Percentiles rank a stretch among this genome's conserved stretches.
Conservation (phyloP, 2,329 filamentous ascomycete species). For the Pseudocercospora crystallina region DNA sequence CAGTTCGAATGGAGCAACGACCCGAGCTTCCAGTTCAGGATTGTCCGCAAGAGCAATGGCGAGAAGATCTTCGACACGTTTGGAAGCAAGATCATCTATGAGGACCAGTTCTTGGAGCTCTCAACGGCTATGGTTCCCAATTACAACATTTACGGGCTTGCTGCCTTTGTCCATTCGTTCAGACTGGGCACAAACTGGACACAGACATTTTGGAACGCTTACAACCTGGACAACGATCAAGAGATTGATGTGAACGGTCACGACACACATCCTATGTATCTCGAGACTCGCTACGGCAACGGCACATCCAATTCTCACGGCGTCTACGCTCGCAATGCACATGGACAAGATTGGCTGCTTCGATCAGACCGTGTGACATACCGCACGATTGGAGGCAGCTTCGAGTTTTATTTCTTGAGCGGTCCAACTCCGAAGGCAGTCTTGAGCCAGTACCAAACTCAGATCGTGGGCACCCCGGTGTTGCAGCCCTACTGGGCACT, state of each 20-base stretch:
- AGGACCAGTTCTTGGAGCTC: constrained; percentile 36
- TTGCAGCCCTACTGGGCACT: constrained; percentile 31
- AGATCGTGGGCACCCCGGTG: constrained; percentile 27
- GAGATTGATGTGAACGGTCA: constrained; percentile 32
- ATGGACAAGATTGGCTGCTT: constrained; percentile 37
- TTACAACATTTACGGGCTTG: constrained; percentile 36
- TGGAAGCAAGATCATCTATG: constrained; percentile 32
- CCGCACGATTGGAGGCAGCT: constrained; percentile 34
- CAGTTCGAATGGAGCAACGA: constrained; percentile 33
- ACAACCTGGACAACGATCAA: constrained; percentile 30
- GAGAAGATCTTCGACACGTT: constrained; percentile 35
- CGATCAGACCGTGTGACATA: constrained; percentile 28
- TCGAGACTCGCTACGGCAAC: constrained; percentile 34
- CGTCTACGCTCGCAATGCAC: constrained; percentile 36
- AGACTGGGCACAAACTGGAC: constrained; percentile 33
- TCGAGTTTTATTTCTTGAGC: constrained; percentile 75
- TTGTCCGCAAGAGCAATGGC: constrained; percentile 24
- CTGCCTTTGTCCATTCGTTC: constrained; percentile 32
- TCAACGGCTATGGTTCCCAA: constrained; percentile 29
- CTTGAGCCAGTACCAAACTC: constrained; percentile 22
- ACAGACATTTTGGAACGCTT: constrained; percentile 32
- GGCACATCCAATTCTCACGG: constrained; percentile 29
- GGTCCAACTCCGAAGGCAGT: constrained; percentile 44
- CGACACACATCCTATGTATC: constrained; percentile 35
- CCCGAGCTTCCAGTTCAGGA: constrained; percentile 33